Base-by-base conservation (phyloP, 164 flowering plant genomes). In the Annona cherimola region DNA sequence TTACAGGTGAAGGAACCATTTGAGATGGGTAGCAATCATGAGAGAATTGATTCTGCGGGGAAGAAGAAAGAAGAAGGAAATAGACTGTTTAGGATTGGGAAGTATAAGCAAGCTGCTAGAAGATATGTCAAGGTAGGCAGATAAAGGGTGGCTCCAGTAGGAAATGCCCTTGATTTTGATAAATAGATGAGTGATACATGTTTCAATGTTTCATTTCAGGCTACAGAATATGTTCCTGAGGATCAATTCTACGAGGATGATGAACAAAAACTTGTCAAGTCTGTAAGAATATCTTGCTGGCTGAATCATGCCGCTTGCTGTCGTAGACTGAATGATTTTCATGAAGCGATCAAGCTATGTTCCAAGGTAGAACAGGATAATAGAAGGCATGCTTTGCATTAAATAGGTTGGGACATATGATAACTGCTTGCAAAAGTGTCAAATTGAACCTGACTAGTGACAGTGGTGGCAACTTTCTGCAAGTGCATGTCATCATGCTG, bases 51-150 rank as follows among this genome's bases (percentile, higher is more conserved):
- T 80, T 82, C 82, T 70, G 90, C 93, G 46, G 79, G 63, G 60
- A 81, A 71, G 82, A 91, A 80, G 85, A 91, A 91, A 82, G 89
- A 89, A 71, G 90, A 88, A 82, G 93, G 96, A 59, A 88, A 91
- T 81, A 20, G 69, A 45, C 75, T 89, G 40, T 91, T 84, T 66
- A 89, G 84, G 83, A 74, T 60, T 73, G 88, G 86, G 66, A 89
- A 89, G 77, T 83, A 84, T 81, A 77, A 74, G 72, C 77, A 81
- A 74, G 93, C 92, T 42, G 79, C 72, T 39, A 86, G 79, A 66
- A 83, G 84, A 69, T 90, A 89, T 83, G 88, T 81, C 50, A 86
- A 89, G 89, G 90, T 89, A 77, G 63, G 43, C 66, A 42, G 45
- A 43, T 61, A 39, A 46, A 41, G 54, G 42, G 61, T 60, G 69